Conservation (phyloP, 176 grass and related monocot genomes). For the Alloteropsis semialata region DNA sequence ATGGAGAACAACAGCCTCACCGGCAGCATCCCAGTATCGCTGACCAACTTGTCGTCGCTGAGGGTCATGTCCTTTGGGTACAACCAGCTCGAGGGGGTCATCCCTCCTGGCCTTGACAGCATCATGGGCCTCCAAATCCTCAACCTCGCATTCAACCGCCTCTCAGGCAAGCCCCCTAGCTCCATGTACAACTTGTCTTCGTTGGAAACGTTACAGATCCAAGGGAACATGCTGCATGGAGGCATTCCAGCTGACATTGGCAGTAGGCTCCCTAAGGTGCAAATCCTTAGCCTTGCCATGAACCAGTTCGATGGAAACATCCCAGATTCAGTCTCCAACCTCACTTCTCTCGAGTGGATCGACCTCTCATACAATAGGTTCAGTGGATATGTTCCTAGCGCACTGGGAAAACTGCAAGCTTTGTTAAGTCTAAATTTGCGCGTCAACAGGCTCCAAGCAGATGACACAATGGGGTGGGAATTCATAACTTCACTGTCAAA, state of each 20-base stretch:
- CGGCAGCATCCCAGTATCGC: not conserved
- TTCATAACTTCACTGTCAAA: slow-evolving; percentile 2
- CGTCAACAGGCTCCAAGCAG: not conserved
- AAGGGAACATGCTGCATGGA: not conserved
- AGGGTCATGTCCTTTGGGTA: fast-evolving
- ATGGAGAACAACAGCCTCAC: not conserved
- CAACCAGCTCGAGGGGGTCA: not conserved
- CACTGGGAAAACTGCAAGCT: not conserved
- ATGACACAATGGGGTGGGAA: not conserved
- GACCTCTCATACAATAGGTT: not conserved
- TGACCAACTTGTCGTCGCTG: not conserved
- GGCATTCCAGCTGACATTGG: not conserved
- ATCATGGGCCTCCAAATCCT: not conserved
- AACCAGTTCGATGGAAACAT: not conserved
- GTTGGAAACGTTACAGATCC: fast-evolving
- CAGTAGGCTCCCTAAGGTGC: not conserved
- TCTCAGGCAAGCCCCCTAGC: not conserved
- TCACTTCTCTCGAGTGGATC: not conserved
- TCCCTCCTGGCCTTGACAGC: not conserved
- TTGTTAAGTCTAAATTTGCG: too few species aligned
- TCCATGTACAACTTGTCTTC: not conserved
- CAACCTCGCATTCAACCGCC: not conserved
- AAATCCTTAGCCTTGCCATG: fast-evolving
- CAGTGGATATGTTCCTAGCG: not conserved
- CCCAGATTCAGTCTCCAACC: slow-evolving; percentile 4